Evolutionary conservation across 139 green algal genomes (phyloP).

Genomic region (Micractinium conductrix): DNA sequence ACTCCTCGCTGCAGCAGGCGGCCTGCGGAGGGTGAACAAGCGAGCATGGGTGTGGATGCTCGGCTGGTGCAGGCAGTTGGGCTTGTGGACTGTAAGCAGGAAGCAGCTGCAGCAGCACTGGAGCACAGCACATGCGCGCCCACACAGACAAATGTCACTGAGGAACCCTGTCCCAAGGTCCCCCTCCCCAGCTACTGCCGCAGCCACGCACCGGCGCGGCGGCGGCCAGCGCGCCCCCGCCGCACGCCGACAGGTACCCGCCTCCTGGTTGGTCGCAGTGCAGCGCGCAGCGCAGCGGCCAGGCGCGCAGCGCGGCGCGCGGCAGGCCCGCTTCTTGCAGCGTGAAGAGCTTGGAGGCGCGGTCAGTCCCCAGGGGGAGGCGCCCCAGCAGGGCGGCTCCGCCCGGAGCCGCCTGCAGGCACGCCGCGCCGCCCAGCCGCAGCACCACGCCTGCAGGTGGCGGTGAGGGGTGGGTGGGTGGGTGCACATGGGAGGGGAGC

Average conservation of each 20-base stretch:
- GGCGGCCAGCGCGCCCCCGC: neutral
- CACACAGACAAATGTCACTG: no score
- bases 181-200: no score
- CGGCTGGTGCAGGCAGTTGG: no score
- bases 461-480: no score
- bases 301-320: conserved; percentile 16
- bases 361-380: conserved; percentile 20
- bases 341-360: conserved; percentile 24
- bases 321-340: conserved; percentile 20
- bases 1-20: conserved; percentile 45
- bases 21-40: neutral
- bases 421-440: conserved; percentile 10
- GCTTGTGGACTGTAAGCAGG: no score
- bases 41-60: no score
- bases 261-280: neutral
- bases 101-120: no score
- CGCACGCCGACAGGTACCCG: conserved; percentile 29
- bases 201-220: neutral
- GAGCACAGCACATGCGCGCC: no score
- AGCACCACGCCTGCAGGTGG: conserved; percentile 5
- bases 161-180: no score
- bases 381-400: neutral
- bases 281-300: conserved; percentile 21
- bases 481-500: no score
- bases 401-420: conserved; percentile 2